Evolutionary conservation across 768 basidiomycete genomes (phyloP).

Genomic region (Dioszegia aurantiaca): DNA sequence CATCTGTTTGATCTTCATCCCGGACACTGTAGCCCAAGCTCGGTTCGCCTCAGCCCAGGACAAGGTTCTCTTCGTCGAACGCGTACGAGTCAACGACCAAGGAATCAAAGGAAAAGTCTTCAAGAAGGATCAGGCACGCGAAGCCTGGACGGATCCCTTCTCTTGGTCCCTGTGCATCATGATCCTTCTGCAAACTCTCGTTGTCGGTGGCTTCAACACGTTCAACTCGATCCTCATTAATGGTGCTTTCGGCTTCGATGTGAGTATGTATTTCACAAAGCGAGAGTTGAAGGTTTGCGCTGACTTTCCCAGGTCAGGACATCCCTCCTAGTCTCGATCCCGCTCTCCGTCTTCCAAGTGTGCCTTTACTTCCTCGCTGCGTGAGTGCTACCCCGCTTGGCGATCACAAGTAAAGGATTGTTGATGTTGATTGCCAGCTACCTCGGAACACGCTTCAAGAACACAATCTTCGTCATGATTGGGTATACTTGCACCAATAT

Average conservation of each 20-base stretch:
- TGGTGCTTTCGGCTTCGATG: constrained; percentile 16
- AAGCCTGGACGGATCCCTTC: constrained; percentile 56
- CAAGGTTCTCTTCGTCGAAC: constrained; percentile 57
- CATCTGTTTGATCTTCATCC: constrained; percentile 18
- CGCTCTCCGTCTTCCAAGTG: constrained; percentile 48
- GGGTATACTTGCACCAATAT: constrained; percentile 58
- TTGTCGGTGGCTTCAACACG: constrained; percentile 58
- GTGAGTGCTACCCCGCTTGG: background rate
- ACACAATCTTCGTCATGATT: constrained; percentile 56
- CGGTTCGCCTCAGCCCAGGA: constrained; percentile 49
- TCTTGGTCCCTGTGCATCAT: constrained; percentile 57
- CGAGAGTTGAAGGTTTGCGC: background rate
- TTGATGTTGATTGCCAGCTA: background rate
- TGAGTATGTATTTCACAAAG: background rate
- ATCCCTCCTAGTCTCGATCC: constrained; percentile 55
- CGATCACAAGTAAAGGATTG: too few species aligned
- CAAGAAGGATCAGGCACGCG: constrained; percentile 53
- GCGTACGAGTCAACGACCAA: constrained; percentile 60
- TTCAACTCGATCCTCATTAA: constrained; percentile 59
- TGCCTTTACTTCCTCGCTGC: constrained; percentile 23
- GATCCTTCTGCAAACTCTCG: constrained; percentile 57
- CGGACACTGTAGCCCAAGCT: constrained; percentile 19
- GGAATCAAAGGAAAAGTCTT: constrained; percentile 59
- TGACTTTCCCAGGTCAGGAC: constrained; percentile 1
- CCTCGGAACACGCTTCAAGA: constrained; percentile 32